phyloP scores from a whole-genome alignment of 208 protist species.

The Tritrichomonas foetus region DNA sequence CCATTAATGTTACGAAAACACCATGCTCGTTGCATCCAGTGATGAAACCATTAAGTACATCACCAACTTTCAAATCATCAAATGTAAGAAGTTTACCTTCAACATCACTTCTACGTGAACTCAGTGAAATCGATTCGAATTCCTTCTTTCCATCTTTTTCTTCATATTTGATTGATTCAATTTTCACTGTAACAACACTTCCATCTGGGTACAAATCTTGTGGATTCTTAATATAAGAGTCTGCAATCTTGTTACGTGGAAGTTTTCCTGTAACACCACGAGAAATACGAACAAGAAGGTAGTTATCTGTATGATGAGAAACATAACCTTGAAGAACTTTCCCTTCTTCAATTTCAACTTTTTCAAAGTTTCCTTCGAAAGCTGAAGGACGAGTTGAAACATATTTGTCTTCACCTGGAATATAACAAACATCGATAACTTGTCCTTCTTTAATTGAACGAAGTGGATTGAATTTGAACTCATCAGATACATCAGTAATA shows the following conservation, averaged over 20 bases:
- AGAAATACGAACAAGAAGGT: neutral
- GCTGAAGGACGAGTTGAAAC: neutral
- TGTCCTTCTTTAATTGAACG: neutral
- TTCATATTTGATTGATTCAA: neutral
- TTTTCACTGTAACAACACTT: neutral
- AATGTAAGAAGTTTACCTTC: neutral
- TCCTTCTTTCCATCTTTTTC: neutral
- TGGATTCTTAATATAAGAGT: neutral
- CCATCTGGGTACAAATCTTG: neutral
- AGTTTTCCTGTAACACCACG: neutral
- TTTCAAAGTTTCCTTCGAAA: neutral
- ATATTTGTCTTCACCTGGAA: neutral
- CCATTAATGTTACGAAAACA: neutral
- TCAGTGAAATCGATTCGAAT: neutral
- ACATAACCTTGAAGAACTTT: neutral
- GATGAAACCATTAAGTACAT: neutral
- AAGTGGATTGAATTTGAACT: conserved; percentile 26
- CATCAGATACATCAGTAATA: conserved; percentile 14
- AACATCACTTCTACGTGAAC: neutral
- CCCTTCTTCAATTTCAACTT: neutral
- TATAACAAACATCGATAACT: neutral
- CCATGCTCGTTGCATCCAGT: neutral
- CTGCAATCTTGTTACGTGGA: neutral
- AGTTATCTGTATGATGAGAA: neutral
- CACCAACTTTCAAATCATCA: conserved; percentile 6